Evolutionary conservation across 306 rosid species (phyloP), one percentile per base, ranked within the genome.

Genomic region (Trifolium fragiferum): DNA sequence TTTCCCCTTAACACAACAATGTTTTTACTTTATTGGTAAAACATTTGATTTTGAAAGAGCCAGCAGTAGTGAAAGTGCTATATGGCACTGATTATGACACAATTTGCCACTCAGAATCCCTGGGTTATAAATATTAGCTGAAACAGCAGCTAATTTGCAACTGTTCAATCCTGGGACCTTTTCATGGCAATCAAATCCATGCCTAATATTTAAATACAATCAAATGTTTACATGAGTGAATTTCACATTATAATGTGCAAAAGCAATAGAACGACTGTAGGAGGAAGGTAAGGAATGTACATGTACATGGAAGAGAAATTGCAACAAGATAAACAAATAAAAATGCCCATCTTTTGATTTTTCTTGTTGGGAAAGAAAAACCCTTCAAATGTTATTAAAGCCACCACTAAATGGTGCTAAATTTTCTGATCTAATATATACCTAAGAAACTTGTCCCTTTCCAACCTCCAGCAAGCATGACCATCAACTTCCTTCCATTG

Each of bases 241-340:
- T 62, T 76, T 81, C 82, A 83, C 73, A 67, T n/a, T 27, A 74
- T 51, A 81, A 81, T 82, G 79, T 59, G 76, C 79, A 78, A 68
- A 72, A 13, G 84, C 33, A 62, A 72, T 43, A 83, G 16, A 78
- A 30, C 6, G 84, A 79, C 33, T 47, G 53, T 35, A 83, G 84
- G 90, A 81, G 78, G 91, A 81, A 83, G 87, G 83, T 75, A 78
- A 49, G 83, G 84, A 84, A 74, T 81, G 80, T 84, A 81, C 88
- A 84, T 70, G 82, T 81, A 67, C 78, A 81, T 8, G 77, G 20
- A 60, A 60, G 66, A 60, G 20, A 76, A 81, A 78, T 81, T 81
- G 78, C 83, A 84, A 81, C 41, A 81, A n/a, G 59, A 33, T 66
- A 66, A 20, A 19, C 21, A 76, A 49, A 79, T 79, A 55, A 59